phyloP scores from a whole-genome alignment of 805 yeast genomes.

The Starmerella floris region DNA sequence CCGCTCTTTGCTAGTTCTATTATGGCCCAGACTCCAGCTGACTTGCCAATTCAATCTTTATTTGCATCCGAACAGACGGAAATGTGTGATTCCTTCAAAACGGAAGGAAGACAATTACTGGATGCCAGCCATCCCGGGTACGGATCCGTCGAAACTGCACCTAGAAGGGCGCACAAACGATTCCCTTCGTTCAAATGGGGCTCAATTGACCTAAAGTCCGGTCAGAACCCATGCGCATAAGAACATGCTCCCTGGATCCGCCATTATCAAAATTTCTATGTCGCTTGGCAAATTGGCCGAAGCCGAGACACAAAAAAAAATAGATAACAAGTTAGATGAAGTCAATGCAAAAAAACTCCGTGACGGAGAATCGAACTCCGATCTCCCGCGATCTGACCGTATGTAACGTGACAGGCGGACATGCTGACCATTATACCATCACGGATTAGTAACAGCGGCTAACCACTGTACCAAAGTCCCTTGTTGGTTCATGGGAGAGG shows the following conservation, averaged over 20 bases:
- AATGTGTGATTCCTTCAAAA: too few species aligned
- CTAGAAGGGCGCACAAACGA: not conserved
- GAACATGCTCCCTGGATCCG: too few species aligned
- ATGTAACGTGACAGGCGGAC: constrained; percentile 16
- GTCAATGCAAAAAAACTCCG: constrained; percentile 11
- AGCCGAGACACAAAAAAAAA: too few species aligned
- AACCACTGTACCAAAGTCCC: too few species aligned
- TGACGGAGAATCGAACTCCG: constrained; percentile 20
- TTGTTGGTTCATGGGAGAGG: too few species aligned
- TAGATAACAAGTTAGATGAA: too few species aligned
- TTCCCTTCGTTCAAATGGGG: constrained; percentile 12
- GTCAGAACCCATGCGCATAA: not conserved
- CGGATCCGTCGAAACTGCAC: constrained; percentile 1
- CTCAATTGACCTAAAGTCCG: constrained; percentile 9
- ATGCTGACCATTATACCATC: constrained; percentile 19
- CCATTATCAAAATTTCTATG: too few species aligned
- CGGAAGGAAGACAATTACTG: not conserved
- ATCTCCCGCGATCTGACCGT: constrained; percentile 18
- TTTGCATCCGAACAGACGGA: too few species aligned
- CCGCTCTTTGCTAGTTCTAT: too few species aligned
- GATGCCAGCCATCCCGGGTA: not conserved
- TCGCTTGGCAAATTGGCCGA: not conserved
- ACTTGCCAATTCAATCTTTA: too few species aligned
- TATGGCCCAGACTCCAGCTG: too few species aligned
- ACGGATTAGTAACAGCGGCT: constrained; percentile 12